Evolutionary conservation across 2,329 filamentous ascomycete species (phyloP).

Genomic region (Domatiomyces catenatus): DNA sequence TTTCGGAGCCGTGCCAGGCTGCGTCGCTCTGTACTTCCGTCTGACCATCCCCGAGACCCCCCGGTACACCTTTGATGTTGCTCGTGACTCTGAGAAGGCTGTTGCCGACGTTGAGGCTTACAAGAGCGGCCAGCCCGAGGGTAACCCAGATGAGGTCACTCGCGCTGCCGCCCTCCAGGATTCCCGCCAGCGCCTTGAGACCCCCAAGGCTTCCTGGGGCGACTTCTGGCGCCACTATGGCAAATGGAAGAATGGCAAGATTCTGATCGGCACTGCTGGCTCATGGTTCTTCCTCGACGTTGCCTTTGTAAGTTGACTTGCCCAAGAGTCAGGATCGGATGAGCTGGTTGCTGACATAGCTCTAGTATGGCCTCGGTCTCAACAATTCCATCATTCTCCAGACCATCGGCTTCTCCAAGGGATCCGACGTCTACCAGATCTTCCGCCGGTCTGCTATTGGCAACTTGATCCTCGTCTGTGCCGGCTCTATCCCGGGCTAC

Average conservation of each 20-base stretch:
- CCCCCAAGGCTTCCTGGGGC: slow-evolving; percentile 54
- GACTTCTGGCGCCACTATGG: slow-evolving; percentile 60
- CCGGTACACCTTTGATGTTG: slow-evolving; percentile 73
- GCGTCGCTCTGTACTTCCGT: slow-evolving; percentile 70
- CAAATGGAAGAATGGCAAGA: slow-evolving; percentile 54
- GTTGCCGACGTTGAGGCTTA: slow-evolving; percentile 62
- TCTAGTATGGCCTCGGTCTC: slow-evolving; percentile 49
- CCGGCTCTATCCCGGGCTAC: slow-evolving; percentile 67
- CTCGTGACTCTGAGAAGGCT: slow-evolving; percentile 58
- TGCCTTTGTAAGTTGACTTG: slow-evolving; percentile 19
- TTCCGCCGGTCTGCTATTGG: slow-evolving; percentile 62
- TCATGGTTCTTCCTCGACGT: slow-evolving; percentile 74
- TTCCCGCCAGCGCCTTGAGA: slow-evolving; percentile 39
- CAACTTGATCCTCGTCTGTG: slow-evolving; percentile 63
- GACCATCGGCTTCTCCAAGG: slow-evolving; percentile 55
- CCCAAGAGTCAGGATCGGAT: slow-evolving; percentile 11
- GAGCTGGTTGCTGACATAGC: slow-evolving; percentile 21
- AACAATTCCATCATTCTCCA: slow-evolving; percentile 60
- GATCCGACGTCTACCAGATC: slow-evolving; percentile 49
- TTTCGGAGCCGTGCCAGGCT: slow-evolving; percentile 65
- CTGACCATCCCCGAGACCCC: slow-evolving; percentile 79
- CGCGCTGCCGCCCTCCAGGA: slow-evolving; percentile 44
- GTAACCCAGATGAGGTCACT: slow-evolving; percentile 49
- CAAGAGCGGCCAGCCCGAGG: slow-evolving; percentile 48
- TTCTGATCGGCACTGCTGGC: slow-evolving; percentile 63